phyloP scores from a whole-genome alignment of 164 flowering plant species.

The Aristolochia contorta region DNA sequence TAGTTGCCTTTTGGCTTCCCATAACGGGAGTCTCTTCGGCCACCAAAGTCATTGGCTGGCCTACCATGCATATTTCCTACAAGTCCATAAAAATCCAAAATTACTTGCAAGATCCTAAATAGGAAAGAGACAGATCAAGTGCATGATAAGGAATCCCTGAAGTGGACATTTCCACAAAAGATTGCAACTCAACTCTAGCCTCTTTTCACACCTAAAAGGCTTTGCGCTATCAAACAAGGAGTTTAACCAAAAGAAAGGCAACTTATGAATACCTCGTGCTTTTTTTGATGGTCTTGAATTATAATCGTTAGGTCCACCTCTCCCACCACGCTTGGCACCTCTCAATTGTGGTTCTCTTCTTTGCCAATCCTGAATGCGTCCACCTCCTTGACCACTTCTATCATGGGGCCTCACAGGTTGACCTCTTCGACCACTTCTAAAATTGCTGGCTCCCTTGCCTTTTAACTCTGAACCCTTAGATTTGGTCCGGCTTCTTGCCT shows the following conservation, averaged over 20 bases:
- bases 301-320: constrained; percentile 13
- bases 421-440: constrained; percentile 12
- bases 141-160: background rate
- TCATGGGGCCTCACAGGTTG: constrained; percentile 12
- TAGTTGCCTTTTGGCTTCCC: constrained; percentile 9
- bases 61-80: constrained; percentile 22
- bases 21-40: constrained; percentile 12
- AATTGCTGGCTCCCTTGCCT: constrained; percentile 14
- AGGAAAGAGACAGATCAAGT: background rate
- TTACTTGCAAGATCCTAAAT: constrained; percentile 4
- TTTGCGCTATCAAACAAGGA: background rate
- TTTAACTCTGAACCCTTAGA: constrained; percentile 15
- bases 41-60: constrained; percentile 13
- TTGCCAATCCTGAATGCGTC: constrained; percentile 7
- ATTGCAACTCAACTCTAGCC: no score
- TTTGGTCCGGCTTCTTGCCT: constrained; percentile 13
- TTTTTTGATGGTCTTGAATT: constrained; percentile 18
- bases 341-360: constrained; percentile 14
- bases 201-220: no score
- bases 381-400: constrained; percentile 13
- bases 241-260: background rate
- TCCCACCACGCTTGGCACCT: constrained; percentile 22
- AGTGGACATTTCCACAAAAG: background rate
- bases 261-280: constrained; percentile 16
- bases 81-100: background rate